A percentile compares a stretch with the other conserved stretches of the same genome.
Evolutionary conservation across 768 basidiomycete species (phyloP).

Genomic region (Phylloporus sp.): DNA sequence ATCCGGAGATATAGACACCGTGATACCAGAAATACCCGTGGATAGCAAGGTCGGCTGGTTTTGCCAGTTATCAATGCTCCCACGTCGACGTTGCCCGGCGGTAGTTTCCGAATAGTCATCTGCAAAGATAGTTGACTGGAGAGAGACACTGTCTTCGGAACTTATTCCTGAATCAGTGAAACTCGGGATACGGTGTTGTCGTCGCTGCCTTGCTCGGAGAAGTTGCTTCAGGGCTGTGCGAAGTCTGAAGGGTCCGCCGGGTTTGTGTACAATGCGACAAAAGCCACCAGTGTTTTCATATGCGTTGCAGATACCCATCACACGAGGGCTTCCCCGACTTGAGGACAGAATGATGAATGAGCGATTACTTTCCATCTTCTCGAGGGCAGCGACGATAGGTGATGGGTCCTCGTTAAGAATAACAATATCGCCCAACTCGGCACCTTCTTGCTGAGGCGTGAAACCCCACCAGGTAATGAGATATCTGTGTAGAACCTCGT

Average conservation of each 20-base stretch:
- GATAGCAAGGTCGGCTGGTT: conserved; percentile 12
- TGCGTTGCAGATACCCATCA: conserved; percentile 60
- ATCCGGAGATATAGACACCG: conserved; percentile 20
- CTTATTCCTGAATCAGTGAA: conserved; percentile 15
- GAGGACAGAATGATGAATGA: conserved; percentile 77
- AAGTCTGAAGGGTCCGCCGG: conserved; percentile 76
- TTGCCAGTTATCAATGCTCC: conserved; percentile 31
- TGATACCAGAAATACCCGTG: conserved; percentile 6
- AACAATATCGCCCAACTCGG: conserved; percentile 61
- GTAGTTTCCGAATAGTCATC: conserved; percentile 19
- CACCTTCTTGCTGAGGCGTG: conserved; percentile 36
- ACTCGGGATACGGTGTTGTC: conserved; percentile 21
- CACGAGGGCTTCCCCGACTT: conserved; percentile 56
- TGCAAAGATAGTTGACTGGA: conserved; percentile 26
- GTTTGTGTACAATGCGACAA: conserved; percentile 86
- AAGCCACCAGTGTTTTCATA: conserved; percentile 82
- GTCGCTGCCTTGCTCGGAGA: conserved; percentile 30
- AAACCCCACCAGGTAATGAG: conserved; percentile 77
- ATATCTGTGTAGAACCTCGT: conserved; percentile 57
- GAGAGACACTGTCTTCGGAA: conserved; percentile 26
- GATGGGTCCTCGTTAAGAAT: conserved; percentile 76
- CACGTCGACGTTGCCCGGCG: conserved; percentile 25
- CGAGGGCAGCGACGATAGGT: conserved; percentile 52
- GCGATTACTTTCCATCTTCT: conserved; percentile 48
- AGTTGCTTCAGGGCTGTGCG: conserved; percentile 54